Base-by-base conservation (phyloP, 257 asterid species). In the Orobanche coerulescens region DNA sequence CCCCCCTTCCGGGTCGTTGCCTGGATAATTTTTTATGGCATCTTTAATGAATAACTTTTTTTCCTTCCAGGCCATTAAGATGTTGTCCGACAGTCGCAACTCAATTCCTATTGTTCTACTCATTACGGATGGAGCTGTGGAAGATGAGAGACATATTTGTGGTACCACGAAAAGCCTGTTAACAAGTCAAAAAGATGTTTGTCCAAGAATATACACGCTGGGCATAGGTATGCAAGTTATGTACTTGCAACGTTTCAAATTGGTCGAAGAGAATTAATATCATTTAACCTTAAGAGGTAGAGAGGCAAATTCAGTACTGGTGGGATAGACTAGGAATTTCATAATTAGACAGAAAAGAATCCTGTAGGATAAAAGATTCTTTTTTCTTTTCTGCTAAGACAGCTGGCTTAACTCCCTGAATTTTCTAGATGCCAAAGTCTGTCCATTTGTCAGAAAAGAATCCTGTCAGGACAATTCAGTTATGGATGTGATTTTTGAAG, bases 111-210 rank as follows among this genome's bases (percentile, higher is more conserved):
- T 81, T 61, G 75, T 88, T 69, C 71, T 88, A 33, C 96, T 92
- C 22, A 68, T 88, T 58, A 92, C 98, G 26, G 98, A 92, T 71
- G 98, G 98, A 53, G 79, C 95, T 56, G 95, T 86, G 61, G 91
- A 86, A 74, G 88, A 88, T 73, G 98, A 88, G 83, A 84, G 80
- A 76, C 74, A 74, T 60, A 88, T 92, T 58, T 88, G 95, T 67
- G 82, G 84, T 52, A 73, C 70, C 22, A 26, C 84, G 90, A 81
- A 80, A 76, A 69, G 65, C 37, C 77, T 68, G 69, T 65, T 86
- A 44, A 59, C 69, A 61, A 71, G 76, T 63, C 56, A 71, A 54
- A 77, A 79, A 66, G 65, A 74, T n/a, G 22, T 82, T 53, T 48
- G 65, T 31, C 95, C 98, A 46, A 87, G 95, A 47, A 79, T 92